These are phyloP conservation scores for Puccinellia tenuiflora DNA, from an alignment of 176 grass and related monocot species.

Conservation along the genomic window DNA sequence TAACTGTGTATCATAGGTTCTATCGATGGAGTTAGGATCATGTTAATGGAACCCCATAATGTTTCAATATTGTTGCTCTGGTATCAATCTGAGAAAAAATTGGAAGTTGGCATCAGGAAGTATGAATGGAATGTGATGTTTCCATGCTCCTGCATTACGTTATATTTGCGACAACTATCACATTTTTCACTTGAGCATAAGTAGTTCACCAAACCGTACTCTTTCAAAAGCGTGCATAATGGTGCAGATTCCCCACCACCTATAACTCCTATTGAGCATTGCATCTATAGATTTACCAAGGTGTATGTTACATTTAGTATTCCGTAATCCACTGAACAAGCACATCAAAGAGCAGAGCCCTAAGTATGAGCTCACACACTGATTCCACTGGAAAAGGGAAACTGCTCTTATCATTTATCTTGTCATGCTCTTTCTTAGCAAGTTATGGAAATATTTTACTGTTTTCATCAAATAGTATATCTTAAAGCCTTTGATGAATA, in stretches of 20 bases:
- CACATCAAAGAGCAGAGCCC: background rate
- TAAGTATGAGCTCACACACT: background rate
- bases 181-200: background rate
- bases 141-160: background rate
- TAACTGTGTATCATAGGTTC: too few relatives aligned
- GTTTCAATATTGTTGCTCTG: too few relatives aligned
- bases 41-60: too few relatives aligned
- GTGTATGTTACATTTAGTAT: background rate
- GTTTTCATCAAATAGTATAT: slow-evolving; percentile 7
- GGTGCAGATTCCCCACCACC: background rate
- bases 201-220: background rate
- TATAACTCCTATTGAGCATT: background rate
- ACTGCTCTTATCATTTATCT: background rate
- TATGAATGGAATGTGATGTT: background rate
- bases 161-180: background rate
- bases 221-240: slow-evolving; percentile 3
- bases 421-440: background rate
- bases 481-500: background rate
- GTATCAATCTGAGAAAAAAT: background rate
- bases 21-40: too few relatives aligned
- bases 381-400: background rate
- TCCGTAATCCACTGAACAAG: background rate
- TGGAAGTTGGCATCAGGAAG: background rate
- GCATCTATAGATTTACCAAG: background rate
- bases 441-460: background rate